Evolutionary conservation across 2,329 filamentous ascomycete genomes (phyloP).

Genomic region (Cordyceps pruinosa): DNA sequence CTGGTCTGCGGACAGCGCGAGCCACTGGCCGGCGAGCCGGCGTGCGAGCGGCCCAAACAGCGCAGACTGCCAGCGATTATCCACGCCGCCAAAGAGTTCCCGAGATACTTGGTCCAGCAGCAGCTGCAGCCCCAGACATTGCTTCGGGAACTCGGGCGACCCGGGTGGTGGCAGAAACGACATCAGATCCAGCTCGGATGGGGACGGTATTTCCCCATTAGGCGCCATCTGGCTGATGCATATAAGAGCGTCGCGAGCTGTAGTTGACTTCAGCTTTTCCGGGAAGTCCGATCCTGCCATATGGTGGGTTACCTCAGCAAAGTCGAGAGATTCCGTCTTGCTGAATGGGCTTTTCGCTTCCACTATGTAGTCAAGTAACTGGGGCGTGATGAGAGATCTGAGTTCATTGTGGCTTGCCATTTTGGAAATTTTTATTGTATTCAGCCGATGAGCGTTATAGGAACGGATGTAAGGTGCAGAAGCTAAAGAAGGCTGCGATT

Average conservation of each 20-base stretch:
- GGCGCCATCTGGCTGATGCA: neutral
- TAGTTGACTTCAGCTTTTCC: neutral
- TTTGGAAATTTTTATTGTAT: neutral
- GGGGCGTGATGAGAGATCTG: neutral
- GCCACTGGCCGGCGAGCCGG: neutral
- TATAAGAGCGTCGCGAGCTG: neutral
- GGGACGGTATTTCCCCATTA: neutral
- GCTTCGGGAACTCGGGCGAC: constrained; percentile 3
- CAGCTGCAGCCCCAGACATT: neutral
- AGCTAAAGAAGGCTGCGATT: neutral
- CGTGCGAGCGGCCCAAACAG: constrained; percentile 1
- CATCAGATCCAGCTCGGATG: neutral
- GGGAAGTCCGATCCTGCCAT: neutral
- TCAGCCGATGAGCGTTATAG: neutral
- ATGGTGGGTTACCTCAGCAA: neutral
- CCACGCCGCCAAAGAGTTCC: neutral
- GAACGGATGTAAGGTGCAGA: neutral
- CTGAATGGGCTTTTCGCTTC: neutral
- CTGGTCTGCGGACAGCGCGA: neutral
- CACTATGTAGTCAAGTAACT: neutral
- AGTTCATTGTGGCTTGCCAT: neutral
- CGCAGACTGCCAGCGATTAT: neutral
- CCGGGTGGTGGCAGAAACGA: constrained; percentile 1
- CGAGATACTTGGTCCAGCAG: neutral
- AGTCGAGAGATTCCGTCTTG: neutral